Base-by-base conservation (phyloP, 2,329 filamentous ascomycete genomes). In the Xylariaceae sp. region DNA sequence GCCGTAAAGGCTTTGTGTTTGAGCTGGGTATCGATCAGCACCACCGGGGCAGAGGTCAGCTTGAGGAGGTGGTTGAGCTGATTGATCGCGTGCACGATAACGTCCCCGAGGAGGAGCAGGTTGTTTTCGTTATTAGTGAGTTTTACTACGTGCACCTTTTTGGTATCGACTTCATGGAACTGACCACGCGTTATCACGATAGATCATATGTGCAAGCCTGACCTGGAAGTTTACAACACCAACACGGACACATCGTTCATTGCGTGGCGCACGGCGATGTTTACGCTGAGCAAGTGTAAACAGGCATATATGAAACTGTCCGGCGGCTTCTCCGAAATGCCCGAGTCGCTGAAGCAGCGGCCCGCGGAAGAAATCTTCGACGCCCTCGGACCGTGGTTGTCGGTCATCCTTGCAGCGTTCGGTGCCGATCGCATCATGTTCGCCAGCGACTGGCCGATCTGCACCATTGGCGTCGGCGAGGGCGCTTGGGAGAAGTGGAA, bases 171-270 rank as follows among this genome's bases (percentile, higher is more conserved):
- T 44, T 2, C 37, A 13, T 13, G 6, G 11, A 42, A 39, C 34
- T 67, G 59, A 67, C 42, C 34, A 35, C n/a, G 13, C 10, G 15
- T 23, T 39, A 30, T 30, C 37, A 64, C 92, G 89, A 96, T 73
- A 92, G 89, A 96, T 73, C 92, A 97, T 75, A 82, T 96, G 66
- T 92, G 90, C 81, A 96, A 96, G 75, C 92, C 92, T 1, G 86
- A 93, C 72, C 78, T 95, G 34, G 80, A 80, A 37, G 79, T 89
- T 67, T 78, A 81, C 75, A 87, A 82, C 72, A 80, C 77, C 52
- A 65, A 64, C 63, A 78, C 73, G 42, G 80, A 85, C 68, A 77
- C 81, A 1, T 77, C 80, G 30, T 92, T 88, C 72, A 73, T 81
- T 58, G 82, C 82, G 57, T 96, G 90, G 90, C 83, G 84, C 57